Conservation (phyloP, 176 grass and related monocot species). For the Juncus inflexus region DNA sequence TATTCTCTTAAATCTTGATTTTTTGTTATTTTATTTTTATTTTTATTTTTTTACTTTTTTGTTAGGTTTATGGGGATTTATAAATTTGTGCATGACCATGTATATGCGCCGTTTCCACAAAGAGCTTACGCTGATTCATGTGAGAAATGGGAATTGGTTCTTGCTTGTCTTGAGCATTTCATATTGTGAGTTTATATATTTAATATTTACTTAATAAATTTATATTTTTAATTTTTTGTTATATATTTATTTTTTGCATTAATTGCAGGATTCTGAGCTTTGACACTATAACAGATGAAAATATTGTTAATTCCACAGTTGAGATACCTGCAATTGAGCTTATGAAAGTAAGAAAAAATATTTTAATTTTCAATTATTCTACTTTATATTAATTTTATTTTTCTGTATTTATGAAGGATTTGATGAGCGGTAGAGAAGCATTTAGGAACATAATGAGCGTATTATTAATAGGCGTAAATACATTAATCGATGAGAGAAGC, state of each 20-base stretch:
- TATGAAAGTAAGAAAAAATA: slow-evolving; percentile 90
- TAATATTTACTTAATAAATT: neutral
- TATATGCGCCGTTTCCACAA: slow-evolving; percentile 90
- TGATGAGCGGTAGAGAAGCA: slow-evolving; percentile 82
- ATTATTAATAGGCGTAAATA: slow-evolving; percentile 62
- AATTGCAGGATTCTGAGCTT: slow-evolving; percentile 80
- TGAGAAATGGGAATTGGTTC: slow-evolving; percentile 91
- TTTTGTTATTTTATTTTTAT: slow-evolving; percentile 2
- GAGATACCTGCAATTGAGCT: slow-evolving; percentile 81
- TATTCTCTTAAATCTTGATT: neutral
- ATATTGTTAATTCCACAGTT: slow-evolving; percentile 41
- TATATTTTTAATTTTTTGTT: slow-evolving; percentile 14
- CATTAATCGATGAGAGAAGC: slow-evolving; percentile 66
- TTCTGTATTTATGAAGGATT: slow-evolving; percentile 64
- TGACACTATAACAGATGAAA: slow-evolving; percentile 63
- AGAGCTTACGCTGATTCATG: slow-evolving; percentile 73
- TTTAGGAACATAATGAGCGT: slow-evolving; percentile 96
- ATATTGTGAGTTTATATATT: slow-evolving; percentile 53
- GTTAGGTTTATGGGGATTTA: slow-evolving; percentile 87
- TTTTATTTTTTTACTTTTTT: slow-evolving; percentile 17
- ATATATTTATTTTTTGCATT: slow-evolving; percentile 12
- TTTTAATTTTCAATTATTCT: too few relatives aligned
- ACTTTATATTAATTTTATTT: too few relatives aligned
- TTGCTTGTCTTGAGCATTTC: slow-evolving; percentile 92
- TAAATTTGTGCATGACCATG: slow-evolving; percentile 94